Conservation (phyloP, 306 rosid species). For the Medicago truncatula region DNA sequence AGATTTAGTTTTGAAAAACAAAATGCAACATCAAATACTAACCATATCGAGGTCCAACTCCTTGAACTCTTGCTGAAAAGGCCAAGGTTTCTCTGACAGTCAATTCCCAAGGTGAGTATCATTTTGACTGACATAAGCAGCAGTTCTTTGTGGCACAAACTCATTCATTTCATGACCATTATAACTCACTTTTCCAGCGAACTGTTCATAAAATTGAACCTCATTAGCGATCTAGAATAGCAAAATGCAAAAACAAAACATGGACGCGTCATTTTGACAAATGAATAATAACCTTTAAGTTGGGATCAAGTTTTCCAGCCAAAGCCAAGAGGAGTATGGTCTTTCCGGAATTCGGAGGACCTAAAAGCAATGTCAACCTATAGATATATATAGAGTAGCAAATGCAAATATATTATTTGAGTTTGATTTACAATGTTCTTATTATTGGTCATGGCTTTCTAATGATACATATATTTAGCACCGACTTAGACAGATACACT, state of each 20-base stretch:
- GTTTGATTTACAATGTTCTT: not conserved
- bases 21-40: slow-evolving; percentile 21
- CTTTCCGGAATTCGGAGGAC: slow-evolving; percentile 89
- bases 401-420: not conserved
- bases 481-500: too few species aligned
- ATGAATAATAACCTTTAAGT: slow-evolving; percentile 51
- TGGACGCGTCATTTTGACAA: not conserved
- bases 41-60: slow-evolving; percentile 72
- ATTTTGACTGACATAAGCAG: slow-evolving; percentile 75
- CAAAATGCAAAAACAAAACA: not conserved
- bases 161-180: slow-evolving; percentile 76
- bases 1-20: not conserved
- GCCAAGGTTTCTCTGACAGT: slow-evolving; percentile 80
- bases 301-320: slow-evolving; percentile 71
- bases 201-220: slow-evolving; percentile 40
- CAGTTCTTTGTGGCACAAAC: slow-evolving; percentile 72
- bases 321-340: slow-evolving; percentile 73
- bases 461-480: not conserved
- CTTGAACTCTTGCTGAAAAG: slow-evolving; percentile 81
- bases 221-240: not conserved
- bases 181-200: slow-evolving; percentile 62
- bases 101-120: slow-evolving; percentile 75
- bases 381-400: not conserved
- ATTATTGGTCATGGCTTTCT: too few species aligned
- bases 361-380: slow-evolving; percentile 83